Evolutionary conservation across 768 basidiomycete genomes (phyloP).

Genomic region (Calvatia gigantea): DNA sequence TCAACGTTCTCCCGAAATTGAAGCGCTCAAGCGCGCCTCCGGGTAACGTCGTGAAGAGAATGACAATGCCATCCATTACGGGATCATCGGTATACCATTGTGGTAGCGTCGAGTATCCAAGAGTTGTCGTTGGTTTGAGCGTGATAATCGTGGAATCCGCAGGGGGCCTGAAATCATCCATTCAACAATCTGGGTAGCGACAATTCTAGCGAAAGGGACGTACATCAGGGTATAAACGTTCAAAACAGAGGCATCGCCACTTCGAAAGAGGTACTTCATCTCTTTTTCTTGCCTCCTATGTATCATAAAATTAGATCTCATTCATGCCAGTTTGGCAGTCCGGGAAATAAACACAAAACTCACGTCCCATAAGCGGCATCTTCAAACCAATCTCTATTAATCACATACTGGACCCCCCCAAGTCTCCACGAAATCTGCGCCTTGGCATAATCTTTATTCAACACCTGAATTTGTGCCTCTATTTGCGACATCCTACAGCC

Average conservation of each 20-base stretch:
- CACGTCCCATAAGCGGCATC: conserved; percentile 27
- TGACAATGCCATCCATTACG: conserved; percentile 44
- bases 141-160: conserved; percentile 22
- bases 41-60: conserved; percentile 33
- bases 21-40: conserved; percentile 37
- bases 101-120: conserved; percentile 51
- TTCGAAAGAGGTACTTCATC: conserved; percentile 35
- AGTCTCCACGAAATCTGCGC: conserved; percentile 34
- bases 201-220: background rate
- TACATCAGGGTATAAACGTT: conserved; percentile 37
- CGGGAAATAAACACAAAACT: conserved; percentile 6
- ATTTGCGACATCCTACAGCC: conserved; percentile 30
- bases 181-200: conserved; percentile 6
- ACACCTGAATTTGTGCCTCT: conserved; percentile 32
- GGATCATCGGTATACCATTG: conserved; percentile 30
- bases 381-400: conserved; percentile 42
- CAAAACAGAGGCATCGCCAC: conserved; percentile 32
- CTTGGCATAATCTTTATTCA: conserved; percentile 37
- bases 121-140: too few species aligned
- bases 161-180: conserved; percentile 17
- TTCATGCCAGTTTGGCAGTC: background rate
- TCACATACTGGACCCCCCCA: conserved; percentile 31
- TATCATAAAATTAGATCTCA: conserved; percentile 1
- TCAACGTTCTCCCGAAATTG: conserved; percentile 41
- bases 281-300: conserved; percentile 25